Evolutionary conservation across 2,329 filamentous ascomycete species (phyloP).

Genomic region (Celoporthe dispersa): DNA sequence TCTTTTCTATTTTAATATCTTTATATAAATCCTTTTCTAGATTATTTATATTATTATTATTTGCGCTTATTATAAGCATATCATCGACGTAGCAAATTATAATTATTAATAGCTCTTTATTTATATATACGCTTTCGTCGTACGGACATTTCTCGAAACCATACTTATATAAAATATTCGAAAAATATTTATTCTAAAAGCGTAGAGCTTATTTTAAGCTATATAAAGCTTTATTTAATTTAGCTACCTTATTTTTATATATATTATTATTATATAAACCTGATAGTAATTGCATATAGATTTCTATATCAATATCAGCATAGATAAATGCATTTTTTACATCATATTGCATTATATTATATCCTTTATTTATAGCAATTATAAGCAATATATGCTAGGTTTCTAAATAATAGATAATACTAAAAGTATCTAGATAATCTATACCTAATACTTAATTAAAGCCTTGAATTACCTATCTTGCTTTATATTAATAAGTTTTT

Average conservation of each 20-base stretch:
- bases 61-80: constrained; percentile 9
- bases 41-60: constrained; percentile 16
- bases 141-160: too few species aligned
- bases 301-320: constrained; percentile 25
- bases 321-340: constrained; percentile 27
- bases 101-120: too few species aligned
- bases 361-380: constrained; percentile 20
- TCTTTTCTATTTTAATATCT: too few species aligned
- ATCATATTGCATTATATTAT: constrained; percentile 20
- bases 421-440: constrained; percentile 27
- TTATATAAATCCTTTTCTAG: constrained; percentile 10
- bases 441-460: constrained; percentile 18
- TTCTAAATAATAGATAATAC: constrained; percentile 19
- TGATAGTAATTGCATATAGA: constrained; percentile 23
- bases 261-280: constrained; percentile 18
- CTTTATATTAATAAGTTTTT: constrained; percentile 21
- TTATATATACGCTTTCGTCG: too few species aligned
- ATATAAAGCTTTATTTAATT: constrained; percentile 9
- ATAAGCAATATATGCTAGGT: constrained; percentile 21
- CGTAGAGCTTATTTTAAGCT: constrained; percentile 1
- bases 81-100: constrained; percentile 15
- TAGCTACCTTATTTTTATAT: constrained; percentile 1
- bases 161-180: neutral
- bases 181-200: constrained; percentile 10
- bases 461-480: constrained; percentile 2